Percentiles rank a stretch among this genome's conserved stretches.
Evolutionary conservation across 2,329 filamentous ascomycete genomes (phyloP).

Genomic region (Calcarisporium arbuscula): DNA sequence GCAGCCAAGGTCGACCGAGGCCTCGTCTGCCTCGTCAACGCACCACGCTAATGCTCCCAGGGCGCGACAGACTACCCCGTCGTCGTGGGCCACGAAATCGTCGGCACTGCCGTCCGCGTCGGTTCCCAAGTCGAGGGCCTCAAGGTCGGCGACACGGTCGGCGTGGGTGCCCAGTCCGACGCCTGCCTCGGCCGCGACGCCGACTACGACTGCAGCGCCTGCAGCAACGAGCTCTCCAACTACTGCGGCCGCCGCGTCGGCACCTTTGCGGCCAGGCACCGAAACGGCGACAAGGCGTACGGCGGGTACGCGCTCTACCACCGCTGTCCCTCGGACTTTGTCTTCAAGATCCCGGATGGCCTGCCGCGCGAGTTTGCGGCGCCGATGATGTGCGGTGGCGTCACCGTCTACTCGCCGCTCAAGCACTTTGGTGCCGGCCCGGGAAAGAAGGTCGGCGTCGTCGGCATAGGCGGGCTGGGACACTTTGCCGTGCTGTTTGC

Average conservation of each 20-base stretch:
- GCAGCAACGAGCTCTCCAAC: constrained; percentile 31
- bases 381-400: constrained; percentile 65
- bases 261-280: constrained; percentile 42
- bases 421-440: constrained; percentile 57
- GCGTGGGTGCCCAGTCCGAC: constrained; percentile 54
- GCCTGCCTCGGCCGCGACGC: constrained; percentile 41
- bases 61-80: constrained; percentile 29
- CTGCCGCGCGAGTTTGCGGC: constrained; percentile 37
- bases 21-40: not conserved
- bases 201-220: constrained; percentile 36
- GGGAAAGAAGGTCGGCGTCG: constrained; percentile 59
- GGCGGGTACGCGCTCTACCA: constrained; percentile 42
- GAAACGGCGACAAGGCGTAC: constrained; percentile 26
- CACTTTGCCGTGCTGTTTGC: constrained; percentile 65
- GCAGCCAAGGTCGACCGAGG: constrained; percentile 2
- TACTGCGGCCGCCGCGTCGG: constrained; percentile 38
- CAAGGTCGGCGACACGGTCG: constrained; percentile 56
- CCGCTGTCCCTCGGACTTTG: constrained; percentile 37
- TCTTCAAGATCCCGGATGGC: constrained; percentile 38
- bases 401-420: constrained; percentile 61
- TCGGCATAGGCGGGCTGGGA: constrained; percentile 62
- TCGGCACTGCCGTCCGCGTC: constrained; percentile 51
- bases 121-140: constrained; percentile 43
- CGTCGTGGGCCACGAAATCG: constrained; percentile 60
- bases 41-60: not conserved